Evolutionary conservation across 345 rosid genomes (phyloP).

Genomic region (Sonneratia caseolaris): DNA sequence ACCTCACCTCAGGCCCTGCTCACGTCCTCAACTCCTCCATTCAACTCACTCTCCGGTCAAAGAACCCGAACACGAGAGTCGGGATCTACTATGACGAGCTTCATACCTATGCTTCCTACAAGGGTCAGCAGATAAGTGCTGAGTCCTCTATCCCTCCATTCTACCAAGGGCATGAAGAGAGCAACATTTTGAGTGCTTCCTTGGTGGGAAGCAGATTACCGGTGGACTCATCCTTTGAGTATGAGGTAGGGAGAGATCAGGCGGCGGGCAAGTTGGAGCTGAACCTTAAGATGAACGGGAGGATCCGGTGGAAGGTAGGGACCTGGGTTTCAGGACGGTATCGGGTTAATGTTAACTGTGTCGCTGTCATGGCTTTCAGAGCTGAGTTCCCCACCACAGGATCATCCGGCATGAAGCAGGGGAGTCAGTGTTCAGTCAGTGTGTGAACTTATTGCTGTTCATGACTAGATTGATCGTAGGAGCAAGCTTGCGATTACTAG

Average conservation of each 20-base stretch:
- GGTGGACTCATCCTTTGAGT: constrained; percentile 51
- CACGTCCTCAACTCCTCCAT: constrained; percentile 80
- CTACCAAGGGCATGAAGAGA: constrained; percentile 64
- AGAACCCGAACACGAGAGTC: constrained; percentile 60
- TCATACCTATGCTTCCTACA: constrained; percentile 50
- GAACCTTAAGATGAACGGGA: constrained; percentile 50
- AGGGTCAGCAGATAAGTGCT: constrained; percentile 68
- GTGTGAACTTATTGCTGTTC: constrained; percentile 21
- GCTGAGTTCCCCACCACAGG: constrained; percentile 21
- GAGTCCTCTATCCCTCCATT: constrained; percentile 56
- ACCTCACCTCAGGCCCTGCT: constrained; percentile 33
- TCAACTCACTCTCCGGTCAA: constrained; percentile 50
- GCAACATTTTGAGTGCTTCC: constrained; percentile 51
- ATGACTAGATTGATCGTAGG: too few relatives aligned
- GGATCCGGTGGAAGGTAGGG: constrained; percentile 75
- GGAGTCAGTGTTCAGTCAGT: constrained; percentile 54
- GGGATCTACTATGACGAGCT: constrained; percentile 77
- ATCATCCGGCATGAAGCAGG: constrained; percentile 46
- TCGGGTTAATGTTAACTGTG: constrained; percentile 50
- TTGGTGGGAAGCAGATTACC: constrained; percentile 54
- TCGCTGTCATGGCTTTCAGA: constrained; percentile 53
- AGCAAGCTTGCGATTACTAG: not conserved
- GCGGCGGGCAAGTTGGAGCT: constrained; percentile 40
- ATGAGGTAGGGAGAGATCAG: constrained; percentile 53
- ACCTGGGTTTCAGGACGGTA: constrained; percentile 77